These are phyloP conservation scores for Rhizopogon vesiculosus DNA, from an alignment of 768 basidiomycete species.

Conservation along the genomic window DNA sequence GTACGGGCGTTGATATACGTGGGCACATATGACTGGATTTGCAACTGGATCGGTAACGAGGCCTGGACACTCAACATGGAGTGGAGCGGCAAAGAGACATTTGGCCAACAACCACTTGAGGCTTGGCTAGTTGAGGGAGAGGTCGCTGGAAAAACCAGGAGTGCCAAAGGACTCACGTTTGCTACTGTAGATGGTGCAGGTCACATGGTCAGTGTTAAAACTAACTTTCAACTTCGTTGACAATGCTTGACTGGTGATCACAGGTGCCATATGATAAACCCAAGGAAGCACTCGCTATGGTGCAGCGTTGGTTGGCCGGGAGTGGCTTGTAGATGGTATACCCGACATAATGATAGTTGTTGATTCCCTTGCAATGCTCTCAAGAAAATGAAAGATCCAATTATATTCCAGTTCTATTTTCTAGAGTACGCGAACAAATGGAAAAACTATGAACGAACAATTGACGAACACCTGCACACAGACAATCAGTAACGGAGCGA, in stretches of 20 bases:
- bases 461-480: not conserved
- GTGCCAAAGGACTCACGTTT: conserved; percentile 59
- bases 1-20: conserved; percentile 71
- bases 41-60: conserved; percentile 75
- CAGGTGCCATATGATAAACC: conserved; percentile 65
- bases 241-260: conserved; percentile 1
- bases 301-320: conserved; percentile 43
- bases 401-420: not conserved
- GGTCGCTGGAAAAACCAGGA: conserved; percentile 52
- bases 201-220: conserved; percentile 53
- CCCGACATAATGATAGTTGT: too few species aligned
- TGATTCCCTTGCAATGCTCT: not conserved
- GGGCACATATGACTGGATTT: conserved; percentile 76
- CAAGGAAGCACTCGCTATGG: conserved; percentile 43
- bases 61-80: conserved; percentile 70
- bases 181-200: conserved; percentile 65
- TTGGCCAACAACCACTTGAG: conserved; percentile 41
- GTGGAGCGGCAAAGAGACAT: conserved; percentile 62
- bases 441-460: not conserved
- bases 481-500: not conserved
- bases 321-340: conserved; percentile 14
- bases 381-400: not conserved
- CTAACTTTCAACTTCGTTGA: not conserved
- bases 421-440: not conserved
- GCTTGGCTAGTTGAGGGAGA: conserved; percentile 53